Conservation (phyloP, 78 protist species). For the Monosiga brevicollis region DNA sequence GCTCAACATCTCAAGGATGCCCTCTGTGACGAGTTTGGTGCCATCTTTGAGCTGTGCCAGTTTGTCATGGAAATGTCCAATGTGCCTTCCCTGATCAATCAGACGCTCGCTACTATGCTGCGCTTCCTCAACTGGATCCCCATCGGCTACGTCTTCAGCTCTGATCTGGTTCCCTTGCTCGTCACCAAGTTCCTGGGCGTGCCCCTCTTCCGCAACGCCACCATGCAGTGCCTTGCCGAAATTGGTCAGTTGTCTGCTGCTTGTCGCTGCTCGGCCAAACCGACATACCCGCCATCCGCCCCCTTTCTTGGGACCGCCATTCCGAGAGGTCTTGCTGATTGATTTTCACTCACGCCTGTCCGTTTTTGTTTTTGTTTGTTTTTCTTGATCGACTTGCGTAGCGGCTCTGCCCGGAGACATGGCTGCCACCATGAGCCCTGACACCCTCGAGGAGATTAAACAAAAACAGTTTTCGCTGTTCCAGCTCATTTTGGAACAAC, state of each 20-base stretch:
- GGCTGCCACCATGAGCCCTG: background rate
- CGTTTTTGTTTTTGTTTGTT: background rate
- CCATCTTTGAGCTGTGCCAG: conserved; percentile 72
- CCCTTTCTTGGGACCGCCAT: too few relatives aligned
- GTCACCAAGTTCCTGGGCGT: conserved; percentile 52
- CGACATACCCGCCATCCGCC: too few relatives aligned
- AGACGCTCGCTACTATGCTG: conserved; percentile 73
- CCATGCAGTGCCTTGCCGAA: conserved; percentile 84
- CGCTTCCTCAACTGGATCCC: conserved; percentile 94
- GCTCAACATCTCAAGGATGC: conserved; percentile 59
- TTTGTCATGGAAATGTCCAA: conserved; percentile 53
- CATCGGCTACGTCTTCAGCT: conserved; percentile 85
- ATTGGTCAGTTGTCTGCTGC: conserved; percentile 43
- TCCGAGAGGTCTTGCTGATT: too few relatives aligned
- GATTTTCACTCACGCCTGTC: too few relatives aligned
- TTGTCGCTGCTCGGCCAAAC: background rate
- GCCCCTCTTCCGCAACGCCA: conserved; percentile 44
- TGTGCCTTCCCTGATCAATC: conserved; percentile 18
- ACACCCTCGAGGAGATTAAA: background rate
- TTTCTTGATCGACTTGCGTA: background rate
- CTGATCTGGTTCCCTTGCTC: conserved; percentile 37
- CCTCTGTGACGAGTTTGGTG: conserved; percentile 74
- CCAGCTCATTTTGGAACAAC: conserved; percentile 27
- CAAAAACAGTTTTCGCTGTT: conserved; percentile 4
- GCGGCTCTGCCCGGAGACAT: background rate